These are phyloP conservation scores for Rhodotorula mucilaginosa DNA, from an alignment of 1,284 basidiomycete species.

Conservation along the genomic window DNA sequence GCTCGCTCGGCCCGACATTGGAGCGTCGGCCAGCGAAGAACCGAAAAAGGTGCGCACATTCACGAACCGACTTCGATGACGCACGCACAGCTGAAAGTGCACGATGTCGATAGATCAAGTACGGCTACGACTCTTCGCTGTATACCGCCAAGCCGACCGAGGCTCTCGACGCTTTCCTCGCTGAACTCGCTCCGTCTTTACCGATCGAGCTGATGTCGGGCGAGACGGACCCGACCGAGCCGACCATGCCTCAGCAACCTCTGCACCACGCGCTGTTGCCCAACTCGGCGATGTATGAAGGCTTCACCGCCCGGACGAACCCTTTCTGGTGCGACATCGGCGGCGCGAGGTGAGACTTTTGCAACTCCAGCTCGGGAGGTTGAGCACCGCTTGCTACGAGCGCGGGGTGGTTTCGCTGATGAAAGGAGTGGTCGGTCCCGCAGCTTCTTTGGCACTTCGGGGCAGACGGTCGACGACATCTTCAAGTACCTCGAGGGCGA, in stretches of 20 bases:
- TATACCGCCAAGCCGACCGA: constrained; percentile 73
- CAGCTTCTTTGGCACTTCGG: constrained; percentile 76
- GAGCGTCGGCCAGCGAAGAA: constrained; percentile 54
- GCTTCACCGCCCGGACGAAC: constrained; percentile 80
- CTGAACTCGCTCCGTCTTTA: constrained; percentile 68
- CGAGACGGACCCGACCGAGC: constrained; percentile 77
- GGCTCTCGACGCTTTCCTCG: constrained; percentile 66
- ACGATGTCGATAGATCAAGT: constrained; percentile 52
- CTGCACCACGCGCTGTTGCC: constrained; percentile 90
- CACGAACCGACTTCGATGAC: background rate
- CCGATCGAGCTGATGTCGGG: constrained; percentile 84
- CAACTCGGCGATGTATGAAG: constrained; percentile 59
- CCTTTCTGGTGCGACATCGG: constrained; percentile 72
- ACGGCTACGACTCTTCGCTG: constrained; percentile 60
- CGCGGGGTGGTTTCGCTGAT: background rate
- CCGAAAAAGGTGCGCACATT: constrained; percentile 28
- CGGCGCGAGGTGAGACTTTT: constrained; percentile 17
- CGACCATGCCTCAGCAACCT: constrained; percentile 88
- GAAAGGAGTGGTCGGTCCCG: constrained; percentile 24
- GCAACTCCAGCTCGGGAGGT: background rate
- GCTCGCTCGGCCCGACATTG: constrained; percentile 58
- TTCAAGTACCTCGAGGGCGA: constrained; percentile 74
- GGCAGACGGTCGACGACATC: constrained; percentile 92
- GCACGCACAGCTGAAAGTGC: too few species aligned
- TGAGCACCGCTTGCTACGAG: background rate